These are phyloP conservation scores for Boletus patriciae DNA, from an alignment of 768 basidiomycete genomes.

Conservation along the genomic window DNA sequence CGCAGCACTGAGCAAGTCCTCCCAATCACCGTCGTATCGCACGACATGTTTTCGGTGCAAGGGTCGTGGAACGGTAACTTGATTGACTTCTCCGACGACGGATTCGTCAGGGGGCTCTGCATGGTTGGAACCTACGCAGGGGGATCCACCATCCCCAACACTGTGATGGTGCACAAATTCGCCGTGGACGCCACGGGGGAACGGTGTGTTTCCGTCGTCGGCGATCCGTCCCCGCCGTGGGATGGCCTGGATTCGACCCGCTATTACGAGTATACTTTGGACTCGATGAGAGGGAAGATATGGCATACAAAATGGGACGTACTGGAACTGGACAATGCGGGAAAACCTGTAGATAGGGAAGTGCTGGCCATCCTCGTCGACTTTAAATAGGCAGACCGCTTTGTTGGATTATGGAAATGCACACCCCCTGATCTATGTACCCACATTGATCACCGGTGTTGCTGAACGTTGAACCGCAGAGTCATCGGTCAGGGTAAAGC, in stretches of 20 bases:
- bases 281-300: constrained; percentile 12
- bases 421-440: too few species aligned
- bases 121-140: not conserved
- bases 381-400: constrained; percentile 2
- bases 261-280: constrained; percentile 9
- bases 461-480: not conserved
- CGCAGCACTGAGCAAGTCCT: constrained; percentile 5
- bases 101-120: constrained; percentile 17
- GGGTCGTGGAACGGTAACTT: constrained; percentile 17
- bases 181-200: constrained; percentile 20
- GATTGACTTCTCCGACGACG: constrained; percentile 14
- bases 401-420: not conserved
- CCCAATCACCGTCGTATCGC: constrained; percentile 7
- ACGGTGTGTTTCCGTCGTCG: constrained; percentile 10
- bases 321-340: not conserved
- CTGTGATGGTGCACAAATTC: constrained; percentile 12
- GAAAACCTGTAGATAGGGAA: constrained; percentile 1
- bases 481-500: not conserved
- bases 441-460: too few species aligned
- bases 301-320: constrained; percentile 12
- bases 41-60: constrained; percentile 10
- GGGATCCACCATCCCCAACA: not conserved
- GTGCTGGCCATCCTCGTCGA: constrained; percentile 12
- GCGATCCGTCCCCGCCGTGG: constrained; percentile 13
- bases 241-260: not conserved